These are phyloP conservation scores for Aphanoascus verrucosus DNA, from an alignment of 2,329 filamentous ascomycete species.

Conservation along the genomic window DNA sequence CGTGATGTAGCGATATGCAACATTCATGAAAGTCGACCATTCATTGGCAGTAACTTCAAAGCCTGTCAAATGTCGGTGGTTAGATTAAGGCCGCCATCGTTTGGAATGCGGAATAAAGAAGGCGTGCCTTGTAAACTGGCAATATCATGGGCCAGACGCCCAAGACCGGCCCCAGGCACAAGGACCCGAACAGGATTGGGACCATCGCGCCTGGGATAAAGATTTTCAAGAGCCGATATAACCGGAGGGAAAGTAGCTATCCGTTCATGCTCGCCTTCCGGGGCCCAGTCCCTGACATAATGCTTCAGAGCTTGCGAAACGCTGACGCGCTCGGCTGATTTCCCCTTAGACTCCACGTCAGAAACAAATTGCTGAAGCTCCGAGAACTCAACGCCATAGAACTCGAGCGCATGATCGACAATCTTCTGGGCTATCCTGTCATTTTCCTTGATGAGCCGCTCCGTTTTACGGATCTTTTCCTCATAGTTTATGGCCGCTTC, in stretches of 20 bases:
- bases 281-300: conserved; percentile 48
- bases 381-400: conserved; percentile 36
- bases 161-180: conserved; percentile 45
- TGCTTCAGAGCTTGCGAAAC: conserved; percentile 48
- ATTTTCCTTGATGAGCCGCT: conserved; percentile 38
- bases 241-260: conserved; percentile 31
- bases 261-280: conserved; percentile 40
- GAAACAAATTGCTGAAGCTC: conserved; percentile 39
- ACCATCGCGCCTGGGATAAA: conserved; percentile 12
- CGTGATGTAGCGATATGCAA: conserved; percentile 43
- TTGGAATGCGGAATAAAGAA: not conserved
- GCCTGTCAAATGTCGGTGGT: conserved; percentile 20
- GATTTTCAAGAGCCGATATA: conserved; percentile 19
- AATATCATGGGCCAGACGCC: conserved; percentile 44
- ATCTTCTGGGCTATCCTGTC: conserved; percentile 39
- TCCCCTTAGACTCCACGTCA: conserved; percentile 29
- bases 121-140: conserved; percentile 31
- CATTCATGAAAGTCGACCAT: conserved; percentile 49
- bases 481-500: conserved; percentile 49
- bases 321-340: conserved; percentile 38
- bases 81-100: not conserved
- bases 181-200: conserved; percentile 32
- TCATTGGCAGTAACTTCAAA: conserved; percentile 48
- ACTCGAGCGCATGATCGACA: conserved; percentile 36
- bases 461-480: conserved; percentile 41